phyloP scores from a whole-genome alignment of 1,284 basidiomycete species.

The Hypsizygus ulmarius region DNA sequence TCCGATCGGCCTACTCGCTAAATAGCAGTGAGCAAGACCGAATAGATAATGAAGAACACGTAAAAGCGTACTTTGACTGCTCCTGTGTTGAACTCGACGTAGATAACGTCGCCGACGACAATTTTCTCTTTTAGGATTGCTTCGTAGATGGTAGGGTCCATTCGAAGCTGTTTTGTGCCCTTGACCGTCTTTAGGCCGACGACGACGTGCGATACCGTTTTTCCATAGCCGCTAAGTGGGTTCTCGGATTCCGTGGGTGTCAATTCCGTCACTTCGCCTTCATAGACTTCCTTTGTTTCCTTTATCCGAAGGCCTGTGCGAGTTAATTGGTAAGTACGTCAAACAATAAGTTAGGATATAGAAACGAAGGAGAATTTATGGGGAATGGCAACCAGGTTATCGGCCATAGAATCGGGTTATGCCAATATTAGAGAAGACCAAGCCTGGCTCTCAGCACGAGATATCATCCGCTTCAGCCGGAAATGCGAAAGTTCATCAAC shows the following conservation, averaged over 20 bases:
- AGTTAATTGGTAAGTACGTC: too few relatives aligned
- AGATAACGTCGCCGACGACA: conserved; percentile 95
- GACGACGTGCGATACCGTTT: conserved; percentile 96
- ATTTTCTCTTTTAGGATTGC: conserved; percentile 98
- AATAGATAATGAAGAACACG: conserved; percentile 3
- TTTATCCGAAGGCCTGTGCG: conserved; percentile 86
- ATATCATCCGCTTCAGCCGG: too few relatives aligned
- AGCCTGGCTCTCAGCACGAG: too few relatives aligned
- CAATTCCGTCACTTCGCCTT: conserved; percentile 96
- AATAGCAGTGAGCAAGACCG: conserved; percentile 6
- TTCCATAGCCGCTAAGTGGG: conserved; percentile 95
- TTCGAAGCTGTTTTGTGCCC: conserved; percentile 95
- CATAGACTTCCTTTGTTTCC: conserved; percentile 98
- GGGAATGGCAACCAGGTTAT: too few relatives aligned
- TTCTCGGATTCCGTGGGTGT: conserved; percentile 96
- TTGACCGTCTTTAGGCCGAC: conserved; percentile 97
- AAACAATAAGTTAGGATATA: neutral
- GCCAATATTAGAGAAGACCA: too few relatives aligned
- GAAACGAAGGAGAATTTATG: neutral
- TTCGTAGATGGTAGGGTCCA: conserved; percentile 97
- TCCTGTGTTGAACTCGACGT: conserved; percentile 92
- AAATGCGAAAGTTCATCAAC: too few relatives aligned
- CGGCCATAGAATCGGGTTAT: too few relatives aligned
- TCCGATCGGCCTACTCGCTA: conserved; percentile 95
- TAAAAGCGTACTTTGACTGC: conserved; percentile 79